These are phyloP conservation scores for Martensiomyces pterosporus DNA, from an alignment of 192 early-diverging fungal genomes.

Conservation along the genomic window DNA sequence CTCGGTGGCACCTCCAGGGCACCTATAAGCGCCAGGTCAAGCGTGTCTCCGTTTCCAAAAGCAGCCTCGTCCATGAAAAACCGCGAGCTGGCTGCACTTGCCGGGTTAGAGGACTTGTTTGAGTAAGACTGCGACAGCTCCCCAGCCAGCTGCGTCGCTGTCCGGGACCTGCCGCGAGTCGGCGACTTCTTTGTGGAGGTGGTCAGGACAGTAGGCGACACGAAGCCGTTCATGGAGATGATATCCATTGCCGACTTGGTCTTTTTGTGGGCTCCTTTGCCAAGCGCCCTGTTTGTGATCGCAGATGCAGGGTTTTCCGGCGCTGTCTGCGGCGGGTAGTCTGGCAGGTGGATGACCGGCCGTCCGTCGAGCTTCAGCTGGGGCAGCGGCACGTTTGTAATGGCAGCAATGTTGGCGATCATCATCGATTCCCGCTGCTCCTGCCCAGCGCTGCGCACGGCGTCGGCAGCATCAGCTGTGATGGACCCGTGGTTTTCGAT, in stretches of 20 bases:
- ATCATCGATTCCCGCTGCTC: background rate
- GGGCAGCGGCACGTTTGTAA: slow-evolving; percentile 10
- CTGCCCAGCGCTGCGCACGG: background rate
- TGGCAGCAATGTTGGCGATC: background rate
- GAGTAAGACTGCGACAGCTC: too few species aligned
- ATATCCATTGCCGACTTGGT: too few species aligned
- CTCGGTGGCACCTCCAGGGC: slow-evolving; percentile 8
- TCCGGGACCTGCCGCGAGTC: background rate
- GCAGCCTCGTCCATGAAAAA: too few species aligned
- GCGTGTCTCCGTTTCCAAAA: too few species aligned
- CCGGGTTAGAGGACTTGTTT: too few species aligned
- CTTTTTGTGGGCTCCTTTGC: background rate
- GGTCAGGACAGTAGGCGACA: too few species aligned
- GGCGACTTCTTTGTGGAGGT: background rate
- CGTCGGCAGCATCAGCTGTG: slow-evolving; percentile 2
- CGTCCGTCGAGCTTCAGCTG: slow-evolving; percentile 17
- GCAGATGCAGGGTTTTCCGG: background rate
- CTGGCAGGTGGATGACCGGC: background rate
- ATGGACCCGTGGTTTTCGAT: slow-evolving; percentile 11
- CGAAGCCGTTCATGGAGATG: too few species aligned
- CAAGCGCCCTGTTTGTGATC: background rate
- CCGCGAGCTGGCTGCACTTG: too few species aligned
- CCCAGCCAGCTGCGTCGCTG: too few species aligned
- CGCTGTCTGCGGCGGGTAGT: background rate
- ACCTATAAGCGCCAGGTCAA: background rate